Evolutionary conservation across 768 basidiomycete species (phyloP).

Genomic region (Cantharellus cinnabarinus): DNA sequence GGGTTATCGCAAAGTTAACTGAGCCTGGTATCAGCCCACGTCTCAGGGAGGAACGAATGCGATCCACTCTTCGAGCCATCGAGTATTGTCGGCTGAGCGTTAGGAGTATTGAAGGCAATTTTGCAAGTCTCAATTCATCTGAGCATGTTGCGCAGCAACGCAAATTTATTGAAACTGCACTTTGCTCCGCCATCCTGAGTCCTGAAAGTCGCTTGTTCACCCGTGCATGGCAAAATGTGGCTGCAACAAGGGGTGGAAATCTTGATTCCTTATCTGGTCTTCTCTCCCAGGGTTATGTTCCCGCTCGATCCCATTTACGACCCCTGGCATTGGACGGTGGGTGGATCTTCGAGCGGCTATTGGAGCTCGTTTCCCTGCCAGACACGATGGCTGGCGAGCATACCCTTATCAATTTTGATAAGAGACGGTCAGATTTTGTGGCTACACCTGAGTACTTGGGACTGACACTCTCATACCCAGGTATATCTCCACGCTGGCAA

Average conservation of each 20-base stretch:
- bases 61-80: conserved; percentile 45
- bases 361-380: conserved; percentile 57
- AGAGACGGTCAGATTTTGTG: conserved; percentile 38
- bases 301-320: conserved; percentile 19
- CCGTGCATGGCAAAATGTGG: conserved; percentile 62
- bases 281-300: conserved; percentile 28
- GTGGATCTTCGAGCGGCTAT: conserved; percentile 63
- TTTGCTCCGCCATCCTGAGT: conserved; percentile 57
- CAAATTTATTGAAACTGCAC: conserved; percentile 62
- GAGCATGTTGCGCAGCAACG: conserved; percentile 21
- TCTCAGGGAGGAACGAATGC: conserved; percentile 49
- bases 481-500: conserved; percentile 44
- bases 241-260: conserved; percentile 34
- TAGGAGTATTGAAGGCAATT: not conserved
- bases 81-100: conserved; percentile 46
- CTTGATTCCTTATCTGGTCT: conserved; percentile 42
- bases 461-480: conserved; percentile 18
- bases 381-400: conserved; percentile 44
- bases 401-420: conserved; percentile 59
- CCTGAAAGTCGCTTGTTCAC: conserved; percentile 59
- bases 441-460: conserved; percentile 3
- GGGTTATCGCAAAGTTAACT: conserved; percentile 51
- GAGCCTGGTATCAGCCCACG: conserved; percentile 42
- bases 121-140: conserved; percentile 10
- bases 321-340: conserved; percentile 44